These are phyloP conservation scores for Fusarium hostae DNA, from an alignment of 2,329 filamentous ascomycete genomes.

Conservation along the genomic window DNA sequence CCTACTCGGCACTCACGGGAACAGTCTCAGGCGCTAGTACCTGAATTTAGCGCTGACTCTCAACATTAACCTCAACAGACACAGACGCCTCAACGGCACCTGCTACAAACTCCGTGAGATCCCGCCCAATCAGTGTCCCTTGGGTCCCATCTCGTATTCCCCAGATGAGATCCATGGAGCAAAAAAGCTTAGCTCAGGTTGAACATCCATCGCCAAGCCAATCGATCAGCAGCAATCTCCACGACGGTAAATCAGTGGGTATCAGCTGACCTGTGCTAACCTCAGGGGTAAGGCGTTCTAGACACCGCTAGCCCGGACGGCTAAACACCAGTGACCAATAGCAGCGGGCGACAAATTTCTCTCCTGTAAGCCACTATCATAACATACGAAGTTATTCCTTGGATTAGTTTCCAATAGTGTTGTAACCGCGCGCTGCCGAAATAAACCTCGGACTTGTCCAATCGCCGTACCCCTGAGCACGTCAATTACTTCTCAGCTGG, in stretches of 20 bases:
- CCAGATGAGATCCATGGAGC: not conserved
- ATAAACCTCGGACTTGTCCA: not conserved
- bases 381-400: not conserved
- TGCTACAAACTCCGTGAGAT: not conserved
- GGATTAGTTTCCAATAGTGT: not conserved
- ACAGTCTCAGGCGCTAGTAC: not conserved
- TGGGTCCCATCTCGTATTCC: not conserved
- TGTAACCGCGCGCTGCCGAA: not conserved
- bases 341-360: not conserved
- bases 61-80: not conserved
- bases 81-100: not conserved
- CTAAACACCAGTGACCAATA: not conserved
- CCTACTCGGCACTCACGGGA: not conserved
- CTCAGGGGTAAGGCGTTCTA: not conserved
- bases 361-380: not conserved
- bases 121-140: not conserved
- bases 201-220: constrained; percentile 1
- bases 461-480: constrained; percentile 2
- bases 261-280: not conserved
- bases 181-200: constrained; percentile 1
- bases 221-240: constrained; percentile 1
- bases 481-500: not conserved
- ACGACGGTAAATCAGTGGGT: not conserved
- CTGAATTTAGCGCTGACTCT: constrained; percentile 2
- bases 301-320: not conserved